Percentiles rank a stretch among this genome's conserved stretches.
Evolutionary conservation across 345 rosid genomes (phyloP).

Genomic region (Corymbia maculata): DNA sequence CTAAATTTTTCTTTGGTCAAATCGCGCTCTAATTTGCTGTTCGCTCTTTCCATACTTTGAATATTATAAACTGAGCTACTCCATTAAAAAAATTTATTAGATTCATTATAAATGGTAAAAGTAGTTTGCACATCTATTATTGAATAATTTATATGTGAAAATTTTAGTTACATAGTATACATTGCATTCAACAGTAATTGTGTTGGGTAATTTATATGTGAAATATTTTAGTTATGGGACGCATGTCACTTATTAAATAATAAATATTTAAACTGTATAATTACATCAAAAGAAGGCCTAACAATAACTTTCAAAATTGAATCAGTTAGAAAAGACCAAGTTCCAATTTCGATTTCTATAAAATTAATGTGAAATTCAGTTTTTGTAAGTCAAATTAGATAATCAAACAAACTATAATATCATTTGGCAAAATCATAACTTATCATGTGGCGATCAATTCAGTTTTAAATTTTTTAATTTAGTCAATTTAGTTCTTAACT

Average conservation of each 20-base stretch:
- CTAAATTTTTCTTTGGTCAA: background rate
- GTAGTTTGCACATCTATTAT: background rate
- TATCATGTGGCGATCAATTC: fast-evolving
- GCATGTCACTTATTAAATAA: background rate
- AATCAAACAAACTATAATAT: background rate
- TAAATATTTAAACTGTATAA: background rate
- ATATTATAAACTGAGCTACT: background rate
- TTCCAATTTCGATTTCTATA: background rate
- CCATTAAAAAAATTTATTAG: background rate
- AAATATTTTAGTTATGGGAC: background rate
- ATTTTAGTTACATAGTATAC: no score
- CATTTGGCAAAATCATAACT: background rate
- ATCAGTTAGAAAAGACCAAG: background rate
- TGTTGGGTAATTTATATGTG: no score
- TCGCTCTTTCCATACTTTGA: background rate
- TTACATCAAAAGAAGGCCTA: background rate
- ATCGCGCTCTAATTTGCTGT: background rate
- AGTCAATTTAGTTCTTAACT: fast-evolving
- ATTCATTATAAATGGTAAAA: no score
- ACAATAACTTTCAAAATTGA: background rate
- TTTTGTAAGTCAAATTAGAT: background rate
- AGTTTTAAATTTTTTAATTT: fast-evolving
- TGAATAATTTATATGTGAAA: no score
- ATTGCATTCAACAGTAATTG: no score
- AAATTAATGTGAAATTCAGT: background rate